These are phyloP conservation scores for Suillus sp. DNA, from an alignment of 768 basidiomycete genomes.

Conservation along the genomic window DNA sequence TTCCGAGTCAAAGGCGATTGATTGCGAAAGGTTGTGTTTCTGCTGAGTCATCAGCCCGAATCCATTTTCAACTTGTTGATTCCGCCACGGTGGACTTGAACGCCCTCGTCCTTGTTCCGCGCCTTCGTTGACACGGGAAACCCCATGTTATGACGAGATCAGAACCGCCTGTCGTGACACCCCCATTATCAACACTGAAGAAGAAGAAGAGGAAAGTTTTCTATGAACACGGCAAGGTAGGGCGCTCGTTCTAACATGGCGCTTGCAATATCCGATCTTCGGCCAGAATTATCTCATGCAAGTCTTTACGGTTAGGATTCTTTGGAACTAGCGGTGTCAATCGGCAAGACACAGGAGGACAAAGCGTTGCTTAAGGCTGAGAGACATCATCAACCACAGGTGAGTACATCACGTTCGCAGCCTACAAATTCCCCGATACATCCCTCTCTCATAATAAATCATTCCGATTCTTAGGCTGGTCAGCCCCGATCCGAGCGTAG, in stretches of 20 bases:
- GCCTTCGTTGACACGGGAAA: conserved; percentile 14
- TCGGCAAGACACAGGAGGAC: conserved; percentile 49
- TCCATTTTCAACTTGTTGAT: conserved; percentile 19
- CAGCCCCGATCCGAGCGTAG: conserved; percentile 32
- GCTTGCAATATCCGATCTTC: conserved; percentile 13
- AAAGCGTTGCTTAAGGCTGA: conserved; percentile 41
- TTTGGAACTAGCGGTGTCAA: conserved; percentile 47
- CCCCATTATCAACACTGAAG: conserved; percentile 26
- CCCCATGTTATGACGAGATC: conserved; percentile 29
- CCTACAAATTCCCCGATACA: conserved; percentile 21
- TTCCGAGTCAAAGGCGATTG: not conserved
- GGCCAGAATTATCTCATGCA: conserved; percentile 25
- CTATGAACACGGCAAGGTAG: conserved; percentile 37
- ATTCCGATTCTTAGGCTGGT: conserved; percentile 24
- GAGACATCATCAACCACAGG: conserved; percentile 45
- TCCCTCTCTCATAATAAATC: conserved; percentile 22
- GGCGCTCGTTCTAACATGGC: conserved; percentile 18
- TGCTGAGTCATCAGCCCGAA: conserved; percentile 28
- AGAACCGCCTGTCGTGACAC: conserved; percentile 22
- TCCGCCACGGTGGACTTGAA: conserved; percentile 20
- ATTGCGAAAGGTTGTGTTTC: conserved; percentile 5
- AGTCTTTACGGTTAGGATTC: conserved; percentile 42
- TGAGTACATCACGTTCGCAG: conserved; percentile 21
- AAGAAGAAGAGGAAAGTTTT: conserved; percentile 31
- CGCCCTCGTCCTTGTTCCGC: conserved; percentile 2